Base-by-base conservation (phyloP, 139 green algal species). In the Volvox africanus region DNA sequence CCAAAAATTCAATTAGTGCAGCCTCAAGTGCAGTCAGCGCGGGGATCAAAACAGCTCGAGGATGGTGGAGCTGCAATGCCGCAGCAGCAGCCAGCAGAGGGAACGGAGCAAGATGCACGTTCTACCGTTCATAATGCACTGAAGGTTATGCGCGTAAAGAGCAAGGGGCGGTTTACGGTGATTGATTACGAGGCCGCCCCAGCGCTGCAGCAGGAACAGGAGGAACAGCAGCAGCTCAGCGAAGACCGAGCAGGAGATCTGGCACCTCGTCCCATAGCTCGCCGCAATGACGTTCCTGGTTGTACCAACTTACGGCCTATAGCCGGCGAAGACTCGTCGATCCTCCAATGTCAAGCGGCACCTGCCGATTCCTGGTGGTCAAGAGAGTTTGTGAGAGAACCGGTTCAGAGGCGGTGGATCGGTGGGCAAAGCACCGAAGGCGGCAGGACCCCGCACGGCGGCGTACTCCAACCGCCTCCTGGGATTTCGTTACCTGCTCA, bases 151-250 rank as follows among this genome's bases (percentile, higher is more conserved):
- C 75, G 75, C 0, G 75, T 84, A 22, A 90, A 91, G 61, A 80
- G 61, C 87, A 86, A 68, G 87, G 87, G 87, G 13, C 76, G 87
- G 5, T 91, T 91, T 77, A 82, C 33, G 50, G 61, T 91, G 33
- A 91, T 86, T 11, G 87, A 91, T 35, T 65, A 91, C 33, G 50
- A 75, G 69, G 50, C 36, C 13, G 1, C 20, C 44, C 19, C 50
- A 21, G 0, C 9, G 69, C 24, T 12, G 65, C 65, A 73, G 65
- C 65, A 73, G 65, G 9, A 73, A 12, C 65, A 24, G 65, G 65
- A 73, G 65, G 65, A 73, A 12, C 65, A 30, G 11, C 65, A 73
- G 65, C 65, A 24, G 5, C 5, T 55, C 44, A 55, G 44, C 44
- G 44, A 55, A 55, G 44, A 55, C 44, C 44, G 44, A 55, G 44